Percentiles rank a stretch among this genome's conserved stretches.
These are phyloP conservation scores for Colletotrichum brevisporum DNA, from an alignment of 2,329 filamentous ascomycete species.

Conservation along the genomic window DNA sequence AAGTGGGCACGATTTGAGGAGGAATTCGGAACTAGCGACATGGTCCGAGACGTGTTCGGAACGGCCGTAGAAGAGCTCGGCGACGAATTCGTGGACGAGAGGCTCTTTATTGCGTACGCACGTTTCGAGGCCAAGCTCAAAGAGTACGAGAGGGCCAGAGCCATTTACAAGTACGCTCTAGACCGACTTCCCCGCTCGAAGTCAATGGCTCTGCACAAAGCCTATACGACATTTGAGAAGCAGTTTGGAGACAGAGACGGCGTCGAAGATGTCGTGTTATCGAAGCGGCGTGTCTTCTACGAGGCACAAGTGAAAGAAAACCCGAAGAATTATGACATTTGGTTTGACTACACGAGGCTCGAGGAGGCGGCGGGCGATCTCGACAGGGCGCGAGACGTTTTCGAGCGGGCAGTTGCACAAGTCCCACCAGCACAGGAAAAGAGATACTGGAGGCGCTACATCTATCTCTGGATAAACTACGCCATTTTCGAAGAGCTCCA, in stretches of 20 bases:
- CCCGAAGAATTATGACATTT: constrained; percentile 95
- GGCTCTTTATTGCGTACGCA: constrained; percentile 95
- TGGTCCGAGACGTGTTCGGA: constrained; percentile 93
- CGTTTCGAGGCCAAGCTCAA: constrained; percentile 94
- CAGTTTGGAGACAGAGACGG: constrained; percentile 95
- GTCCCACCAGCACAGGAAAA: constrained; percentile 96
- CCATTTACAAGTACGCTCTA: constrained; percentile 97
- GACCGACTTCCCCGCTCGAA: constrained; percentile 92
- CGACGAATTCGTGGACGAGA: constrained; percentile 96
- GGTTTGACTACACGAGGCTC: constrained; percentile 94
- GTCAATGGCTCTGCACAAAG: constrained; percentile 87
- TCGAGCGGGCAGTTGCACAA: constrained; percentile 95
- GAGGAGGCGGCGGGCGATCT: constrained; percentile 89
- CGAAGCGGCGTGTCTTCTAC: constrained; percentile 92
- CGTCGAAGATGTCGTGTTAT: constrained; percentile 95
- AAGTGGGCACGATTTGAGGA: constrained; percentile 99
- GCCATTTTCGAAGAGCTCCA: constrained; percentile 95
- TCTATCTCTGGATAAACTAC: constrained; percentile 98
- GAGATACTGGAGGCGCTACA: constrained; percentile 96
- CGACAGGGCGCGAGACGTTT: constrained; percentile 90
- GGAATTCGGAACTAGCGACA: constrained; percentile 90
- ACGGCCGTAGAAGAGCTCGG: constrained; percentile 89
- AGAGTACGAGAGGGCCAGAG: constrained; percentile 92
- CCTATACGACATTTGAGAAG: constrained; percentile 98
- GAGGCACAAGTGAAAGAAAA: constrained; percentile 96